Base-by-base conservation (phyloP, 2,329 filamentous ascomycete species). In the Plenodomus biglobosus region DNA sequence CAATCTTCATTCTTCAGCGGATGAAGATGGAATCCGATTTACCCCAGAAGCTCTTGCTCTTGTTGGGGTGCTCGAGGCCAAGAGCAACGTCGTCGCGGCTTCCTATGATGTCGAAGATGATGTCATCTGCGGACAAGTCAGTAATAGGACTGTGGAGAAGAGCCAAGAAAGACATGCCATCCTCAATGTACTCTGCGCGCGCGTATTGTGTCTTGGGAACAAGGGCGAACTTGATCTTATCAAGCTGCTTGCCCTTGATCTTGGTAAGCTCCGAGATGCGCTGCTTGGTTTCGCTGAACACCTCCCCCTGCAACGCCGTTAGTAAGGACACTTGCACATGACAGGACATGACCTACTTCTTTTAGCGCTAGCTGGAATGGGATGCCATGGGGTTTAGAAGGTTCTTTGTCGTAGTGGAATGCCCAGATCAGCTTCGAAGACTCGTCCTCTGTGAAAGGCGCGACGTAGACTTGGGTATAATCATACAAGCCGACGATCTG, bases 191-290 rank as follows among this genome's bases (percentile, higher is more conserved):
- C 50, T 84, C 81, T 20, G 91, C 87, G 66, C 87, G 90, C 34
- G 87, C 85, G 73, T 89, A 95, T 42, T 84, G 80, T 30, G 60
- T 75, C 61, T 69, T 88, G 80, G 70, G 85, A 79, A 42, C 56
- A 27, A 96, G 82, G 6, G 91, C 88, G 77, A 99, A 96, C 73
- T 95, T 96, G 73, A 99, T 94, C 79, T 97, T 97, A 73, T 99
- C 92, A 60, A 99, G 92, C 58, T 90, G 90, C 79, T 99, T 99
- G 72, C 94, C 95, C 74, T 96, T 96, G 75, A 99, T 86, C 20
- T 92, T 92, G 0, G 90, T 96, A 50, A 92, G 82, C 72, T 92
- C 92, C 61, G 94, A 92, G 3, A 99, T 78, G n/a, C 94, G 85
- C 75, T 95, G 90, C 76, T 92, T 96, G 37, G 92, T 96, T 27